Conservation (phyloP, 2,329 filamentous ascomycete species). For the Aspergillus udagawae region DNA sequence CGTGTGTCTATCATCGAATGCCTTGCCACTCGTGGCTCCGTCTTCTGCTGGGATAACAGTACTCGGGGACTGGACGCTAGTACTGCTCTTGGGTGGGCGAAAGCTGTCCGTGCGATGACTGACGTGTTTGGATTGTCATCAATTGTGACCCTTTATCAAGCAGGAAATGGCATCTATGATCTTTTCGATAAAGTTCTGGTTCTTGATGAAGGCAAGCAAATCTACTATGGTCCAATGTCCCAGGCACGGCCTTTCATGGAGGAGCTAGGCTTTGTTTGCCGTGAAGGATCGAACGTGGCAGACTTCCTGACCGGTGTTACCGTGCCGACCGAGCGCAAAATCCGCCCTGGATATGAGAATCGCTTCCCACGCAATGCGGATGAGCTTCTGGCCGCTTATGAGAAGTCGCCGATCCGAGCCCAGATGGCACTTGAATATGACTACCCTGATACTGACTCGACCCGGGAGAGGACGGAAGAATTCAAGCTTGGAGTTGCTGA, state of each 20-base stretch:
- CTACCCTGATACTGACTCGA: conserved; percentile 51
- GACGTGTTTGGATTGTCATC: conserved; percentile 58
- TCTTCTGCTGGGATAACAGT: conserved; percentile 66
- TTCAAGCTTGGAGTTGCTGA: conserved; percentile 52
- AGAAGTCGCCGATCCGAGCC: conserved; percentile 48
- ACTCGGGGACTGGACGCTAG: conserved; percentile 64
- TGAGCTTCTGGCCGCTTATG: conserved; percentile 47
- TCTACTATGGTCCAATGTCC: conserved; percentile 60
- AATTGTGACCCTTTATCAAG: conserved; percentile 66
- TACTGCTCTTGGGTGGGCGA: conserved; percentile 59
- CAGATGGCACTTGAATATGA: conserved; percentile 54
- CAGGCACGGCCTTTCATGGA: conserved; percentile 64
- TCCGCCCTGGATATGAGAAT: conserved; percentile 41
- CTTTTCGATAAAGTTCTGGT: conserved; percentile 68
- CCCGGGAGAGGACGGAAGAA: conserved; percentile 47
- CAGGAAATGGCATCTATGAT: conserved; percentile 65
- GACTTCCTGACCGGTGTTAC: conserved; percentile 65
- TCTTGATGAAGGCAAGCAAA: conserved; percentile 61
- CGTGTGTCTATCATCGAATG: conserved; percentile 66
- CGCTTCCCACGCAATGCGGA: conserved; percentile 44
- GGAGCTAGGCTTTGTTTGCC: conserved; percentile 59
- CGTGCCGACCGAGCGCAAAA: conserved; percentile 49
- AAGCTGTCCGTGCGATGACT: conserved; percentile 60
- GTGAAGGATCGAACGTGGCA: conserved; percentile 59
- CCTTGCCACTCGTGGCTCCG: conserved; percentile 53